A percentile compares a stretch with the other conserved stretches of the same genome.
Conservation (phyloP, 2,329 filamentous ascomycete species). For the Pseudogymnoascus sp. region DNA sequence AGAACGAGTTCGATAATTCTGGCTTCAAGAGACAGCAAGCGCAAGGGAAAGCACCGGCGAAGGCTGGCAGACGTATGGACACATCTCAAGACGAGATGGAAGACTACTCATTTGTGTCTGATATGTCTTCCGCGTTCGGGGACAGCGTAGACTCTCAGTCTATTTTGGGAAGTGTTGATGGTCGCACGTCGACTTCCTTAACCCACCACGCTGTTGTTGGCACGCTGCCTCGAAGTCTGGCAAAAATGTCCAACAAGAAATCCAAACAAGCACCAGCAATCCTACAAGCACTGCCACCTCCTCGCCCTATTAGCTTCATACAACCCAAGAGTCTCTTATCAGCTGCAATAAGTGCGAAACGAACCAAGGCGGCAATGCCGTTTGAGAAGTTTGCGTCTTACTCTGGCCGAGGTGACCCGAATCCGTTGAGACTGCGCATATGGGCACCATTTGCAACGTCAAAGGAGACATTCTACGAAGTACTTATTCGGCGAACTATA, state of each 20-base stretch:
- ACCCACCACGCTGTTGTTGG: constrained; percentile 49
- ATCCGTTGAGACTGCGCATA: constrained; percentile 68
- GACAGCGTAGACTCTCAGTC: constrained; percentile 64
- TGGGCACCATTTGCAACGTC: constrained; percentile 65
- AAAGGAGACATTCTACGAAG: constrained; percentile 58
- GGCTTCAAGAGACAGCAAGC: constrained; percentile 58
- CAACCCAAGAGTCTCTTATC: constrained; percentile 60
- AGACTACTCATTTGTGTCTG: constrained; percentile 53
- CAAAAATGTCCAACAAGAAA: constrained; percentile 56
- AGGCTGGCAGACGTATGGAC: constrained; percentile 45
- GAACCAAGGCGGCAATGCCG: constrained; percentile 60
- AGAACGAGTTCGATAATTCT: constrained; percentile 67
- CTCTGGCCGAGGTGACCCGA: constrained; percentile 70
- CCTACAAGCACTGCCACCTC: constrained; percentile 61
- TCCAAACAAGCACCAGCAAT: constrained; percentile 49
- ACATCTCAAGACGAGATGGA: constrained; percentile 48
- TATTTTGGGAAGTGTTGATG: constrained; percentile 58
- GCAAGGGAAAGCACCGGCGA: constrained; percentile 50
- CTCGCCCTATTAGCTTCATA: constrained; percentile 58
- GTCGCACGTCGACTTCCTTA: constrained; percentile 47
- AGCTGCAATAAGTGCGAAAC: constrained; percentile 64
- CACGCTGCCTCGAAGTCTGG: constrained; percentile 54
- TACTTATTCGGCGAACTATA: constrained; percentile 61
- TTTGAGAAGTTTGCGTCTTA: constrained; percentile 70
- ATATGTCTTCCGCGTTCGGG: constrained; percentile 57